Evolutionary conservation across 75 land plant species (phyloP).

Genomic region (Pinus albicaulis): DNA sequence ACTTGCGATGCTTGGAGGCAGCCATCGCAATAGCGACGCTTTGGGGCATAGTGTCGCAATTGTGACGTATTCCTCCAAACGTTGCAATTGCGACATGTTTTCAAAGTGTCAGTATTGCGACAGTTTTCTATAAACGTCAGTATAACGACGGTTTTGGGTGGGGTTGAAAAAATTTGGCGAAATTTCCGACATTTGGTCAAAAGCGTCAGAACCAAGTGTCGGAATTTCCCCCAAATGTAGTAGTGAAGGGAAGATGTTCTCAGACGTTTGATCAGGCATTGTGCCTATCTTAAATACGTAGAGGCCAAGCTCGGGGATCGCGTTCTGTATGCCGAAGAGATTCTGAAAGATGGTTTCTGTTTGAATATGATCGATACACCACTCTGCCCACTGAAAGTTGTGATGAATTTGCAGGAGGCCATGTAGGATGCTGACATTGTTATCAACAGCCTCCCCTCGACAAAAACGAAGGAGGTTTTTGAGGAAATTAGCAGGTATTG

Average conservation of each 20-base stretch:
- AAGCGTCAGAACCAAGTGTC: too few relatives aligned
- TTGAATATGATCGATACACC: constrained; percentile 45
- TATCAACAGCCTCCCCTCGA: constrained; percentile 31
- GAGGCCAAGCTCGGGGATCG: constrained; percentile 81
- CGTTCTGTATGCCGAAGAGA: constrained; percentile 66
- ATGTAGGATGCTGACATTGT: constrained; percentile 46
- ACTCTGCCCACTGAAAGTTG: constrained; percentile 34
- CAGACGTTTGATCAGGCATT: constrained; percentile 68
- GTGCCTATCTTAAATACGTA: constrained; percentile 93
- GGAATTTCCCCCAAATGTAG: too few relatives aligned
- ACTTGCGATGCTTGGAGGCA: too few relatives aligned
- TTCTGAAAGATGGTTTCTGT: constrained; percentile 37
- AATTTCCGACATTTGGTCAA: too few relatives aligned
- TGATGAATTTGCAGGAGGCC: constrained; percentile 45
- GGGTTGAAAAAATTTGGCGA: too few relatives aligned
- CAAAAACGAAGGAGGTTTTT: constrained; percentile 27
- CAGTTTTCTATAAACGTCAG: too few relatives aligned
- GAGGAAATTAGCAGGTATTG: constrained; percentile 31
- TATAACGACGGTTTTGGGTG: too few relatives aligned
- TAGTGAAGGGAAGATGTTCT: constrained; percentile 50
- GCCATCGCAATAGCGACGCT: too few relatives aligned
- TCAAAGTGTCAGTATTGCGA: too few relatives aligned
- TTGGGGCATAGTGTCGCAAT: too few relatives aligned
- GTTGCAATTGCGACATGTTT: too few relatives aligned
- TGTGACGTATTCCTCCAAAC: too few relatives aligned